These are phyloP conservation scores for Sparassis latifolia DNA, from an alignment of 1,284 basidiomycete genomes.

Conservation along the genomic window DNA sequence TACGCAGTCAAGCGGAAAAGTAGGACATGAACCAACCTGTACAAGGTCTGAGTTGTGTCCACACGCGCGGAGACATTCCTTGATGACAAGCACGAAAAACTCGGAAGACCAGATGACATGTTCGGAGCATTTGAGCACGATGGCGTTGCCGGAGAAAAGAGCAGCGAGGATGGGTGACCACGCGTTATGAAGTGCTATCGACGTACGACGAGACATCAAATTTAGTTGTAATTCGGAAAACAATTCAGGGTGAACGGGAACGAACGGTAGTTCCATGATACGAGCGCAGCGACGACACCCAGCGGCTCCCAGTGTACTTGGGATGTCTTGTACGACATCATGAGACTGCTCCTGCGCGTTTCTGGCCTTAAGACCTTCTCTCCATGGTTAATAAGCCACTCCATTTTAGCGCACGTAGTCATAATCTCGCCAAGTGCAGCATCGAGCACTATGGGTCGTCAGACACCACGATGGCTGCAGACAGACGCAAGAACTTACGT, in stretches of 20 bases:
- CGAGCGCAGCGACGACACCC: slow-evolving; percentile 89
- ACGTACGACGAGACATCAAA: neutral
- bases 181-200: slow-evolving; percentile 81
- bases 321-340: slow-evolving; percentile 82
- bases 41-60: slow-evolving; percentile 80
- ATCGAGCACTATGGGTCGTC: slow-evolving; percentile 61
- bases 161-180: slow-evolving; percentile 90
- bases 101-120: slow-evolving; percentile 84
- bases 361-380: slow-evolving; percentile 71
- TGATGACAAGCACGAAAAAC: slow-evolving; percentile 78
- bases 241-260: slow-evolving; percentile 7
- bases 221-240: neutral
- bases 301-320: slow-evolving; percentile 87
- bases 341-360: slow-evolving; percentile 62
- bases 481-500: slow-evolving; percentile 42
- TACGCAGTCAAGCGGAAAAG: neutral
- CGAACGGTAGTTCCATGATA: slow-evolving; percentile 92
- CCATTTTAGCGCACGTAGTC: slow-evolving; percentile 84
- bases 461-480: slow-evolving; percentile 1
- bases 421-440: slow-evolving; percentile 87
- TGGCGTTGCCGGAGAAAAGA: slow-evolving; percentile 85
- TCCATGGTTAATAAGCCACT: slow-evolving; percentile 81
- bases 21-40: slow-evolving; percentile 40
- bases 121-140: slow-evolving; percentile 92
- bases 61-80: slow-evolving; percentile 67